A percentile compares a stretch with the other conserved stretches of the same genome.
phyloP scores from a whole-genome alignment of 768 basidiomycete species.

The Pleurotus giganteus region DNA sequence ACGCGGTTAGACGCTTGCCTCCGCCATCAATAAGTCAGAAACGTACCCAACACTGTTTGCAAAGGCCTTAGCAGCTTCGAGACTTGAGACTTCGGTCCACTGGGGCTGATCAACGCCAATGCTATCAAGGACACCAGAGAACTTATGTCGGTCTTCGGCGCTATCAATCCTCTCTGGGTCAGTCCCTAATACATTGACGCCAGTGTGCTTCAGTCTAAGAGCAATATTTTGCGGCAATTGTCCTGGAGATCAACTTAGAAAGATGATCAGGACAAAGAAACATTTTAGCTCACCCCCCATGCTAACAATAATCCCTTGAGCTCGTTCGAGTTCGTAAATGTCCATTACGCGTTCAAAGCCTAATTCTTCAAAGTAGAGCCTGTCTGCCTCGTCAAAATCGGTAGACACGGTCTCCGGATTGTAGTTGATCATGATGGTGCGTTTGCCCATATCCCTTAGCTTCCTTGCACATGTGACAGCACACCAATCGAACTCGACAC shows the following conservation, averaged over 20 bases:
- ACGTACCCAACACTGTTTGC: constrained; percentile 78
- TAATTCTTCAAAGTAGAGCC: constrained; percentile 97
- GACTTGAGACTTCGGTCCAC: constrained; percentile 88
- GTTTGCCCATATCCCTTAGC: constrained; percentile 87
- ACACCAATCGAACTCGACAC: constrained; percentile 99
- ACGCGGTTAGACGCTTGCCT: constrained; percentile 7
- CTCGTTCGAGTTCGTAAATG: constrained; percentile 94
- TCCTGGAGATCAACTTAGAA: constrained; percentile 41
- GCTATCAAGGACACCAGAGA: constrained; percentile 93
- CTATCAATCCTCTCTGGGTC: constrained; percentile 94
- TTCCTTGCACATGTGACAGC: constrained; percentile 97
- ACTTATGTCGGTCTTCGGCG: constrained; percentile 99
- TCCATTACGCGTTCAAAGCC: constrained; percentile 99
- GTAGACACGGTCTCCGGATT: constrained; percentile 99
- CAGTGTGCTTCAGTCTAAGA: constrained; percentile 85
- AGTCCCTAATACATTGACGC: constrained; percentile 93
- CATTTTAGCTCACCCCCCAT: constrained; percentile 78
- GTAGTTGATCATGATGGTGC: constrained; percentile 99
- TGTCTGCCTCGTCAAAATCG: constrained; percentile 99
- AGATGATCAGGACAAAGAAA: neutral
- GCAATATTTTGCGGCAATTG: constrained; percentile 99
- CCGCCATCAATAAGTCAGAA: neutral
- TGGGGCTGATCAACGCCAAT: constrained; percentile 97
- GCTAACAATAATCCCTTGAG: constrained; percentile 92
- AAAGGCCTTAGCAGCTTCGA: constrained; percentile 90